These are phyloP conservation scores for Prototheca cutis DNA, from an alignment of 163 green algal species.

Conservation along the genomic window DNA sequence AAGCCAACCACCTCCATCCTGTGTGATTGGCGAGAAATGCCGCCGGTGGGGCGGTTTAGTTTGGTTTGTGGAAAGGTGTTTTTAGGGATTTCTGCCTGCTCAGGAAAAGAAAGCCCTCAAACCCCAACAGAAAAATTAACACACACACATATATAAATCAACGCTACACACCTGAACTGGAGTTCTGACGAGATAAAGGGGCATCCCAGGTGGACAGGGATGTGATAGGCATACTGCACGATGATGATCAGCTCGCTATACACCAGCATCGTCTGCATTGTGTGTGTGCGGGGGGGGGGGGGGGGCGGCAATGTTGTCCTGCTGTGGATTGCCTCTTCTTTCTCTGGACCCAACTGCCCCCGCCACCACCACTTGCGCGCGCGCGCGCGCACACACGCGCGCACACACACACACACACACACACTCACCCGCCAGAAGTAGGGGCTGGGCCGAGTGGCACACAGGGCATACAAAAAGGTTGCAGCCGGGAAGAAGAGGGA, in stretches of 20 bases:
- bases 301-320: neutral
- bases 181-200: slow-evolving; percentile 15
- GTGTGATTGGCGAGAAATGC: too few relatives aligned
- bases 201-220: slow-evolving; percentile 34
- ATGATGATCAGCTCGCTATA: slow-evolving; percentile 46
- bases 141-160: too few relatives aligned
- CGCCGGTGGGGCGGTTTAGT: too few relatives aligned
- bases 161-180: slow-evolving; percentile 5
- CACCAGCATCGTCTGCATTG: slow-evolving; percentile 40
- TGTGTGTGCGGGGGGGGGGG: neutral
- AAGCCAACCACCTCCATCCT: slow-evolving; percentile 38
- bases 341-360: too few relatives aligned
- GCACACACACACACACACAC: slow-evolving; percentile 1
- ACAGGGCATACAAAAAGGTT: slow-evolving; percentile 45
- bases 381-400: too few relatives aligned
- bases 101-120: too few relatives aligned
- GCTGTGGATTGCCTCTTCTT: too few relatives aligned
- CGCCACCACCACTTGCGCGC: neutral
- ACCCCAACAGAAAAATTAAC: too few relatives aligned
- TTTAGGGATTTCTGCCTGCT: too few relatives aligned
- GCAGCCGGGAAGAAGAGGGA: slow-evolving; percentile 32
- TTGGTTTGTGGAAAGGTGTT: too few relatives aligned
- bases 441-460: slow-evolving; percentile 24
- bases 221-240: slow-evolving; percentile 33
- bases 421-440: slow-evolving; percentile 44